Percentiles rank a stretch among this genome's conserved stretches.
phyloP scores from a whole-genome alignment of 495 filamentous ascomycete species.

The Aspergillus cristatus region DNA sequence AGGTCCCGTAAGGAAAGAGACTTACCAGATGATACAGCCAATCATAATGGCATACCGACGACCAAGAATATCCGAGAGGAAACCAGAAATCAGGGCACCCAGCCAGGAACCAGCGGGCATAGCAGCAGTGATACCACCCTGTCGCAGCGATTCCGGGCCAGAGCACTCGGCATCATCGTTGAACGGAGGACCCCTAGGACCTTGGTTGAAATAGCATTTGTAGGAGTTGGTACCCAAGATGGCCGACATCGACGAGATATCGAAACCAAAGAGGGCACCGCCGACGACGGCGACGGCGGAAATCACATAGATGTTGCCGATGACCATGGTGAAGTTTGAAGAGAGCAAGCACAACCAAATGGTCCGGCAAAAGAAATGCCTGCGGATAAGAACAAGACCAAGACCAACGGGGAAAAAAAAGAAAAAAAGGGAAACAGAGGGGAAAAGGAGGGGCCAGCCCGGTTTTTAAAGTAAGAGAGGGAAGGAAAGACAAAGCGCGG shows the following conservation, averaged over 20 bases:
- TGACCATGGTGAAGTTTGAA: conserved; percentile 13
- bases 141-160: conserved; percentile 37
- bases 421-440: too few species aligned
- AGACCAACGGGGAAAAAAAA: too few species aligned
- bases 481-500: too few species aligned
- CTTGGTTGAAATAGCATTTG: conserved; percentile 57
- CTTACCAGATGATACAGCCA: conserved; percentile 54
- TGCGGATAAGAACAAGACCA: too few species aligned
- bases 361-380: too few species aligned
- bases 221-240: conserved; percentile 38
- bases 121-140: conserved; percentile 56
- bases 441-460: too few species aligned
- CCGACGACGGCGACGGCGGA: conserved; percentile 68
- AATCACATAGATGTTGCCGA: conserved; percentile 68
- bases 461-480: too few species aligned
- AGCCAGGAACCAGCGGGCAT: conserved; percentile 74
- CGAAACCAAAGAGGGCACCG: conserved; percentile 75
- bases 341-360: too few species aligned
- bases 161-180: conserved; percentile 29
- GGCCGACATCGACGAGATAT: conserved; percentile 73
- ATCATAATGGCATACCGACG: conserved; percentile 60
- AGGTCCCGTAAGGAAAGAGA: conserved; percentile 1
- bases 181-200: conserved; percentile 21
- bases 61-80: conserved; percentile 57
- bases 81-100: conserved; percentile 59